Percentiles rank a stretch among this genome's conserved stretches.
These are phyloP conservation scores for Taphrina wiesneri DNA, from an alignment of 1,139 yeast genomes.

Conservation along the genomic window DNA sequence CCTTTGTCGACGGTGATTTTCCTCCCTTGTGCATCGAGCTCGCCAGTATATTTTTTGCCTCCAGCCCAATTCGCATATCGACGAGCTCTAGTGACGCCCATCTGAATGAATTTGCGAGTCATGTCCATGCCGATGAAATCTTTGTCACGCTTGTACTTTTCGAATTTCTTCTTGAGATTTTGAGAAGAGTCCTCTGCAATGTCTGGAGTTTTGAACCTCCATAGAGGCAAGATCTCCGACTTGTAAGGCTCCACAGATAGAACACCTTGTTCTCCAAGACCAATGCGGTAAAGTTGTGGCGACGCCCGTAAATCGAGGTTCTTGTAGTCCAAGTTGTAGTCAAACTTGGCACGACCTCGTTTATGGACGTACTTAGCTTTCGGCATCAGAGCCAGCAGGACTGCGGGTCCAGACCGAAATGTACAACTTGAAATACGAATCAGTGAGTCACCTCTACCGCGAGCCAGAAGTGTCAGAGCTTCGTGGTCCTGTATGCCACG, in stretches of 20 bases:
- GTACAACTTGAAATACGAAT: no score
- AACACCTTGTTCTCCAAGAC: conserved; percentile 33
- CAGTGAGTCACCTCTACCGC: no score
- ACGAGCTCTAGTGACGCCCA: conserved; percentile 33
- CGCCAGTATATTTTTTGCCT: conserved; percentile 29
- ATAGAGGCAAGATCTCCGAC: conserved; percentile 26
- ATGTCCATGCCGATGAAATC: conserved; percentile 34
- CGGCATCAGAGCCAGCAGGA: no score
- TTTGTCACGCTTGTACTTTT: neutral
- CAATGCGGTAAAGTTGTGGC: conserved; percentile 27
- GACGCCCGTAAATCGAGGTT: conserved; percentile 9
- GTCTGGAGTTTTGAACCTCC: conserved; percentile 32
- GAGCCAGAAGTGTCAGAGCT: no score
- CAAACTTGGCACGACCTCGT: conserved; percentile 20
- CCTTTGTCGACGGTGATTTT: conserved; percentile 21
- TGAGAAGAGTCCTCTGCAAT: conserved; percentile 3
- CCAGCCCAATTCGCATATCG: conserved; percentile 32
- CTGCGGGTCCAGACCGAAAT: no score
- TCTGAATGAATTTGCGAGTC: conserved; percentile 32
- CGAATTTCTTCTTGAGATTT: conserved; percentile 12
- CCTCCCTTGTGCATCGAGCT: conserved; percentile 20
- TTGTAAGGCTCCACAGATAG: conserved; percentile 31
- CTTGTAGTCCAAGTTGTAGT: conserved; percentile 21
- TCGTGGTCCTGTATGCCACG: no score
- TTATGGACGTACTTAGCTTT: neutral